Percentiles rank a stretch among this genome's conserved stretches.
phyloP scores from a whole-genome alignment of 2,329 filamentous ascomycete genomes.

The Colletotrichum gloeosporioides region DNA sequence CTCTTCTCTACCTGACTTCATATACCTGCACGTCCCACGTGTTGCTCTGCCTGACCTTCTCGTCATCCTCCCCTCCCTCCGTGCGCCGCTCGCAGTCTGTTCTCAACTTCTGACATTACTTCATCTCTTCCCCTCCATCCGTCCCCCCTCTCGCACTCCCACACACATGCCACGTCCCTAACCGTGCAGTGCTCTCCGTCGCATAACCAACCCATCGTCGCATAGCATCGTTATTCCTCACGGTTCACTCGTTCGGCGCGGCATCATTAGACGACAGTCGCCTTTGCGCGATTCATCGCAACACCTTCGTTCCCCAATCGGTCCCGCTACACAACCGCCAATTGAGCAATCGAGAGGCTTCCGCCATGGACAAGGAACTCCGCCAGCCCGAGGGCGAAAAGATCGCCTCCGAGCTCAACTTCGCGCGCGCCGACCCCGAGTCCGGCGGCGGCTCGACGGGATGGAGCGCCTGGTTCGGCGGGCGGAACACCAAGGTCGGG shows the following conservation, averaged over 20 bases:
- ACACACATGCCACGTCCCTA: neutral
- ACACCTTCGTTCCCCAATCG: neutral
- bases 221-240: neutral
- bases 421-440: neutral
- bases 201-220: neutral
- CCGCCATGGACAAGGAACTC: slow-evolving; percentile 1
- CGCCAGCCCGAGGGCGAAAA: neutral
- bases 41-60: neutral
- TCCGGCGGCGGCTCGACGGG: slow-evolving; percentile 15
- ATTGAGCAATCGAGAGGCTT: neutral
- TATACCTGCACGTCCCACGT: slow-evolving; percentile 19
- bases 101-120: neutral
- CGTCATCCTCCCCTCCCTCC: neutral
- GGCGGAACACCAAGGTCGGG: slow-evolving; percentile 47
- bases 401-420: neutral
- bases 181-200: neutral
- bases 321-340: too few relatives aligned
- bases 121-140: neutral
- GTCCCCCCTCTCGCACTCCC: neutral
- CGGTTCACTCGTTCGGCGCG: neutral
- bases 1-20: neutral
- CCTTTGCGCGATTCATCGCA: neutral
- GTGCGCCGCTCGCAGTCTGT: neutral
- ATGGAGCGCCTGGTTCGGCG: slow-evolving; percentile 36
- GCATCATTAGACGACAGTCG: neutral